Base-by-base conservation (phyloP, 345 rosid genomes). In the Arabidopsis arenosa region DNA sequence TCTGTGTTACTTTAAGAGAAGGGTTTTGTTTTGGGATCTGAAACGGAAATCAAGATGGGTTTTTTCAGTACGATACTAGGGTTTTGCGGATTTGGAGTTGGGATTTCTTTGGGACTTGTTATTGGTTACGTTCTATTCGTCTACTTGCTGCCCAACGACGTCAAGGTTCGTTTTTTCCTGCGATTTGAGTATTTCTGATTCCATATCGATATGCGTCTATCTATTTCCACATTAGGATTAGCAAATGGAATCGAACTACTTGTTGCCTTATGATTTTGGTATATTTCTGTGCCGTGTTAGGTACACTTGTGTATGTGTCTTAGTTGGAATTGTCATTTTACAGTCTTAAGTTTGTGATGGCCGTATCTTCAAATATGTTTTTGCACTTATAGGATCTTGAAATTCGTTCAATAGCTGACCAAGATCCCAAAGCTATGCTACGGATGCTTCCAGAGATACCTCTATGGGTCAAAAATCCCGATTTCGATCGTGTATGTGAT, bases 401-500 rank as follows among this genome's bases (percentile, higher is more conserved):
- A 63, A 80, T 90, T 63, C 85, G 86, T 53, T 85, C 99, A 0
- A 67, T 95, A 76, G 83, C 82, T 39, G 94, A 90, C 73, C 92
- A 83, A 83, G 98, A 92, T 64, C 75, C 97, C 2, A 90, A 85
- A 17, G 76, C 87, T 63, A 72, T 95, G 86, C 93, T 75, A 67
- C 87, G 85, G 63, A 85, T 95, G 96, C 86, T 95, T 66, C 98
- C 99, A 0, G 98, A 95, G 83, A 89, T 95, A 75, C 99, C 99
- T 0, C 83, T 77, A 6, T 95, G 99, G 99, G 96, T 95, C 55
- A 95, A 95, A 72, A 90, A 86, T 70, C 99, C 99, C 0, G 98
- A 92, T 63, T 85, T 79, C 52, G 99, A 95, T 73, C 98, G 99
- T 52, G 99, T 95, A 83, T 54, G 93, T 85, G 5, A 78, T 32